A percentile compares a stretch with the other conserved stretches of the same genome.
Evolutionary conservation across 805 yeast genomes (phyloP).

Genomic region (Ogataea paradorogensis): DNA sequence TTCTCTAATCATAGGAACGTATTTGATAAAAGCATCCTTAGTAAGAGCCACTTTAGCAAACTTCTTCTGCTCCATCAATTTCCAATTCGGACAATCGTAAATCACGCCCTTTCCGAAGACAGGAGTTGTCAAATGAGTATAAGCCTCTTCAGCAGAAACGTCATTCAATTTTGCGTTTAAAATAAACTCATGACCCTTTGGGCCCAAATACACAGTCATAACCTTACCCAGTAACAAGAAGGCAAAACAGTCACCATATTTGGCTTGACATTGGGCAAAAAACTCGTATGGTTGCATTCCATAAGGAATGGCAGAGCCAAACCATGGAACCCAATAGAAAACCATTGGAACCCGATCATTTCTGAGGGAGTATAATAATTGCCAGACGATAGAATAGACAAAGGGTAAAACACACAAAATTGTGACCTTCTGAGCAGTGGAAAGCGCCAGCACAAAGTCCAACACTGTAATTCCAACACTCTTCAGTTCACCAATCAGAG

Average conservation of each 20-base stretch:
- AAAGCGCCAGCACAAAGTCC: slow-evolving; percentile 19
- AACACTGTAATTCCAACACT: slow-evolving; percentile 1
- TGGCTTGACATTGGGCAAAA: slow-evolving; percentile 70
- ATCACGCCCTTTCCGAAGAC: slow-evolving; percentile 97
- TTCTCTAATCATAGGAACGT: slow-evolving; percentile 84
- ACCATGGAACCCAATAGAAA: slow-evolving; percentile 91
- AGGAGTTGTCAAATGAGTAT: slow-evolving; percentile 96
- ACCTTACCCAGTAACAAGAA: slow-evolving; percentile 84
- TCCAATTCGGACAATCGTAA: slow-evolving; percentile 91
- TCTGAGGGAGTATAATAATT: slow-evolving; percentile 64
- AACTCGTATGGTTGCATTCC: slow-evolving; percentile 95
- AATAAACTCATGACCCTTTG: slow-evolving; percentile 96
- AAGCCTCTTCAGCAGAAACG: slow-evolving; percentile 96
- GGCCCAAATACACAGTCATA: slow-evolving; percentile 95
- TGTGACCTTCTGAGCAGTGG: slow-evolving; percentile 28
- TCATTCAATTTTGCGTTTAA: slow-evolving; percentile 85
- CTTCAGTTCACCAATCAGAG: slow-evolving; percentile 21
- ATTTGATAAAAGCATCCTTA: slow-evolving; percentile 73
- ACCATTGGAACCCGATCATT: slow-evolving; percentile 87
- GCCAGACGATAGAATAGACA: slow-evolving; percentile 63
- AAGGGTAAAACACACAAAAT: slow-evolving; percentile 52
- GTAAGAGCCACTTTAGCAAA: slow-evolving; percentile 90
- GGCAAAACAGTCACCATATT: slow-evolving; percentile 91
- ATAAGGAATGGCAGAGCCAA: slow-evolving; percentile 84
- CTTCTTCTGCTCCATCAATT: slow-evolving; percentile 97